Percentiles rank a stretch among this genome's conserved stretches.
Conservation (phyloP, 1,139 yeast species). For the Spathaspora sp. region DNA sequence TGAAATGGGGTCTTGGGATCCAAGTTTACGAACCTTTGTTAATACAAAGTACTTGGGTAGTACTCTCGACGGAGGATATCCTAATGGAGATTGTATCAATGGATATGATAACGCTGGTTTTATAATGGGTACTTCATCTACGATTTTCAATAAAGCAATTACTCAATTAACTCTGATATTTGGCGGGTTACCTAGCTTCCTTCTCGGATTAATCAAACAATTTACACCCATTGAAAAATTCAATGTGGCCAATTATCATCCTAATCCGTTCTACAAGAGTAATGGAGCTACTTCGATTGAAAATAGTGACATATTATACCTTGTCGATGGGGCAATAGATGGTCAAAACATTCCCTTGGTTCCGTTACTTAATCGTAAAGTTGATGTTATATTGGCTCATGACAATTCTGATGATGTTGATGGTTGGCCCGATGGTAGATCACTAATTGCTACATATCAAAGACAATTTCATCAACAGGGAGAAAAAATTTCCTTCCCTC, state of each 20-base stretch:
- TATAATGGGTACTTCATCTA: slow-evolving; percentile 46
- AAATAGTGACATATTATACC: slow-evolving; percentile 20
- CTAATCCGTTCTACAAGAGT: slow-evolving; percentile 49
- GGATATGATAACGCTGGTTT: slow-evolving; percentile 48
- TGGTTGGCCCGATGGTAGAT: slow-evolving; percentile 37
- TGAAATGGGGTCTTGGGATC: slow-evolving; percentile 50
- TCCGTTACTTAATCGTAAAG: slow-evolving; percentile 26
- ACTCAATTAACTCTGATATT: slow-evolving; percentile 17
- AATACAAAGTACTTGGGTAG: slow-evolving; percentile 39
- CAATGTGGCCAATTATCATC: slow-evolving; percentile 43
- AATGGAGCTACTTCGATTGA: slow-evolving; percentile 16
- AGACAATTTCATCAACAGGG: slow-evolving; percentile 35
- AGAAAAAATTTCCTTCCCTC: slow-evolving; percentile 29
- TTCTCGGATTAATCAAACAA: slow-evolving; percentile 37
- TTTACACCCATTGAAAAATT: slow-evolving; percentile 13
- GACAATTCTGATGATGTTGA: slow-evolving; percentile 31
- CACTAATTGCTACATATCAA: slow-evolving; percentile 32
- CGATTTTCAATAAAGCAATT: slow-evolving; percentile 40
- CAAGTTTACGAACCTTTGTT: slow-evolving; percentile 30
- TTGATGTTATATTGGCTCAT: slow-evolving; percentile 30
- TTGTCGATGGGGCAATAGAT: slow-evolving; percentile 35
- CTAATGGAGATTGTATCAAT: slow-evolving; percentile 32
- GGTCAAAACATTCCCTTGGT: slow-evolving; percentile 29
- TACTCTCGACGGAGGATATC: no score
- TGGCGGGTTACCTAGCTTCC: slow-evolving; percentile 5